Evolutionary conservation across 2,329 filamentous ascomycete species (phyloP).

Genomic region (Orbilia quercus): DNA sequence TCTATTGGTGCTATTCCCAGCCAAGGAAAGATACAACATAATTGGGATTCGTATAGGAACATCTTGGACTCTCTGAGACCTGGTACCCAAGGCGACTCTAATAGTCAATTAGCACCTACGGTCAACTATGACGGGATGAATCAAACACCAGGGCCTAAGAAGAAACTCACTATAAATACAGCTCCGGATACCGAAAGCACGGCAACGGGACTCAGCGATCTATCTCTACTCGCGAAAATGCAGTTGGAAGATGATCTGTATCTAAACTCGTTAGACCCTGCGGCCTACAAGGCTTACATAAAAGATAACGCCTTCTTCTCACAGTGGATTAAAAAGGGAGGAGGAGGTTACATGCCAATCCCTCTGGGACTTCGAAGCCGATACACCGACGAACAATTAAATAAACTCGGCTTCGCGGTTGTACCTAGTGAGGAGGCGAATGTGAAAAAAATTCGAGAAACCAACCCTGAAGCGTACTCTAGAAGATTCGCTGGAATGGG

Average conservation of each 20-base stretch:
- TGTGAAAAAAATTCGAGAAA: background rate
- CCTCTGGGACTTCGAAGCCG: conserved; percentile 11
- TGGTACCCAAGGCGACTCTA: too few species aligned
- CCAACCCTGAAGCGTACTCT: background rate
- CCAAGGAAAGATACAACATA: background rate
- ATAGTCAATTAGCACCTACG: too few species aligned
- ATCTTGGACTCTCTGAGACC: too few species aligned
- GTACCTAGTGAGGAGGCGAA: conserved; percentile 2
- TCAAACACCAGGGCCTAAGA: background rate
- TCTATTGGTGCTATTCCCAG: background rate
- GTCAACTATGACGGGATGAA: too few species aligned
- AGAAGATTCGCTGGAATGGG: conserved; percentile 23
- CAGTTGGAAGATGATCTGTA: background rate
- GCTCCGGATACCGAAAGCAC: too few species aligned
- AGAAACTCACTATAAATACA: background rate
- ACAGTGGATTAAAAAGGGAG: background rate
- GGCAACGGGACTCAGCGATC: background rate
- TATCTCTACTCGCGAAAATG: background rate
- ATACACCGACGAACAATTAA: background rate
- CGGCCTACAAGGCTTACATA: background rate
- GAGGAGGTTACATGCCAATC: conserved; percentile 26
- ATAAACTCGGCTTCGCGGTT: background rate
- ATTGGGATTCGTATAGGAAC: too few species aligned
- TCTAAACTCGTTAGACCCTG: background rate
- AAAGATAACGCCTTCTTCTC: background rate